Percentiles rank a stretch among this genome's conserved stretches.
These are phyloP conservation scores for Gillenia trifoliata DNA, from an alignment of 306 rosid species.

Conservation along the genomic window DNA sequence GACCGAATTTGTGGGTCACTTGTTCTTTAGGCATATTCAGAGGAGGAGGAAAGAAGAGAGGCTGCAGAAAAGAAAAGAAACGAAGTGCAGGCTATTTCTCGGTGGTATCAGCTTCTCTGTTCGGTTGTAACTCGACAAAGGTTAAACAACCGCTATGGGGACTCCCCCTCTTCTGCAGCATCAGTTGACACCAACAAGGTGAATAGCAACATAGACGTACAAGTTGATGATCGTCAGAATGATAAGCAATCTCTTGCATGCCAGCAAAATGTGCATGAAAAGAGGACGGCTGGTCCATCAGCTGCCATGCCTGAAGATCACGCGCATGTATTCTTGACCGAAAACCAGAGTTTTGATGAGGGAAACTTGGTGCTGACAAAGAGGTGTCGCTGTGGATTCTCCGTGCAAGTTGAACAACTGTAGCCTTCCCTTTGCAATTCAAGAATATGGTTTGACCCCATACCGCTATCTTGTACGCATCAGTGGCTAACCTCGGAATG, in stretches of 20 bases:
- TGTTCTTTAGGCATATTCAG: constrained; percentile 59
- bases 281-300: constrained; percentile 20
- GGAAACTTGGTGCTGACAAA: constrained; percentile 52
- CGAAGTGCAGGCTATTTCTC: constrained; percentile 61
- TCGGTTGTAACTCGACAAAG: constrained; percentile 82
- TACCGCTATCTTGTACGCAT: neutral
- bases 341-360: constrained; percentile 54
- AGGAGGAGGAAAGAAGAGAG: constrained; percentile 63
- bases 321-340: constrained; percentile 72
- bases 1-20: neutral
- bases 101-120: constrained; percentile 95
- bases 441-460: neutral
- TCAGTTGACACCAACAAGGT: constrained; percentile 15
- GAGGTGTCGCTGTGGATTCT: constrained; percentile 77
- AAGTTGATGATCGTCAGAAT: constrained; percentile 22
- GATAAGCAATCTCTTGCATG: constrained; percentile 23
- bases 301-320: constrained; percentile 36
- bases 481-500: neutral
- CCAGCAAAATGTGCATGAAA: constrained; percentile 15
- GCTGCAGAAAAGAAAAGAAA: constrained; percentile 68
- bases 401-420: constrained; percentile 78
- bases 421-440: constrained; percentile 28
- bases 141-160: constrained; percentile 58
- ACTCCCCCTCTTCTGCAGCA: constrained; percentile 28
- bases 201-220: constrained; percentile 25